Base-by-base conservation (phyloP, 345 rosid genomes). In the Cardamine occulta region DNA sequence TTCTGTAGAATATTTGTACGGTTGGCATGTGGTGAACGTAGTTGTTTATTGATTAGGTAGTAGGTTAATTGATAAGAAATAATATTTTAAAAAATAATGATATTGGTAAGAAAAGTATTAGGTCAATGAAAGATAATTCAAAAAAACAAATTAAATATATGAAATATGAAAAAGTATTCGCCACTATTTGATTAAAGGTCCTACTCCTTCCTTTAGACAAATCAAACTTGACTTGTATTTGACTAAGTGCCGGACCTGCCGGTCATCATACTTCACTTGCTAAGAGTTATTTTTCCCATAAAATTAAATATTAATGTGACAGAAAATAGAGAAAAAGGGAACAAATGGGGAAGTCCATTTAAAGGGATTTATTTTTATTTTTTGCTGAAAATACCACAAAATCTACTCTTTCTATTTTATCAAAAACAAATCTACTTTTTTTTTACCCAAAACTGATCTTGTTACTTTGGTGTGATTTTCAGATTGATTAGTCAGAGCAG, bases 211-310 rank as follows among this genome's bases (percentile, higher is more conserved):
- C 8, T 39, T 53, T 24, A 26, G 63, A 55, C 40, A 11, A 68
- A 40, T 55, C 54, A 55, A 55, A 55, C 40, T 68, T 23, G 18
- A 26, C 19, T 68, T 68, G 13, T 68, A 7, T 2, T 24, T 18
- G 31, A 52, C 23, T 52, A 55, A 23, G n/a, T 53, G 17, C 1
- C 6, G 5, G 18, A 28, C 60, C 8, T 53, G 17, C 1, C 6
- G 5, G 18, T 55, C 60, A 55, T 1, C 59, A 54, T 12, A 26
- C 15, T 52, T 5, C 57, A 52, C 5, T 19, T 53, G 3, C 11
- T 54, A 13, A 24, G 8, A 52, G 8, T 12, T 9, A 12, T 3
- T 39, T 39, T 14, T 14, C 1, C 34, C 18, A 13, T 26, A 4
- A 28, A 28, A 28, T 28, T 4, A 26, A 24, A 23, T 54, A 13